These are phyloP conservation scores for Lyophyllum semitale DNA, from an alignment of 768 basidiomycete genomes.

Conservation along the genomic window DNA sequence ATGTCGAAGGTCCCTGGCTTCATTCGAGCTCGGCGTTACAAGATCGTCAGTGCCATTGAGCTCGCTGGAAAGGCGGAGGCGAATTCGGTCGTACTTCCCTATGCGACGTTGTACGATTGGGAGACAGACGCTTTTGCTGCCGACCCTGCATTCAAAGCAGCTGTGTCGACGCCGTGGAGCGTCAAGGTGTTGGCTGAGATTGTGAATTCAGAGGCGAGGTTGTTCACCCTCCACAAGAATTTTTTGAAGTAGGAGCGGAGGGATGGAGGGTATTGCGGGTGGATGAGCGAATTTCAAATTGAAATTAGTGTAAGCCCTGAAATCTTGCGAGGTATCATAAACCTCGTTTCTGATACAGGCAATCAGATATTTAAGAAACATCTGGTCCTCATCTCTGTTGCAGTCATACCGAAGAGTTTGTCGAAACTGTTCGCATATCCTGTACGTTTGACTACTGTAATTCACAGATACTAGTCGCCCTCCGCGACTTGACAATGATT, in stretches of 20 bases:
- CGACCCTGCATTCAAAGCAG: slow-evolving; percentile 9
- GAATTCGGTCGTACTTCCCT: not conserved
- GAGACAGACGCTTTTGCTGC: slow-evolving; percentile 5
- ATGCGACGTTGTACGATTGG: slow-evolving; percentile 18
- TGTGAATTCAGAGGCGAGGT: slow-evolving; percentile 2
- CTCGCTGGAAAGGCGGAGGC: slow-evolving; percentile 13
- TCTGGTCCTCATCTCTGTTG: too few species aligned
- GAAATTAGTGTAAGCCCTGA: too few species aligned
- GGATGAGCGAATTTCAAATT: too few species aligned
- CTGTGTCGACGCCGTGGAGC: slow-evolving; percentile 11
- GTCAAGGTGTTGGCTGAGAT: slow-evolving; percentile 1
- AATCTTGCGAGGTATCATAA: too few species aligned
- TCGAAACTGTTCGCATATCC: too few species aligned
- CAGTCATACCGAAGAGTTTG: too few species aligned
- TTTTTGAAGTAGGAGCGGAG: slow-evolving; percentile 8
- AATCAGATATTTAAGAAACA: too few species aligned
- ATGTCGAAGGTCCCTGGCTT: slow-evolving; percentile 33
- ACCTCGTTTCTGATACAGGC: too few species aligned
- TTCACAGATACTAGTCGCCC: too few species aligned
- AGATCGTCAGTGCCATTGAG: slow-evolving; percentile 16
- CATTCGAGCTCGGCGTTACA: slow-evolving; percentile 28
- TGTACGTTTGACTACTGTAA: too few species aligned
- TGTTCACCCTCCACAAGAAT: slow-evolving; percentile 13
- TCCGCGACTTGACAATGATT: too few species aligned
- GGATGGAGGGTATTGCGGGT: too few species aligned